Evolutionary conservation across 2,329 filamentous ascomycete genomes (phyloP).

Genomic region (Setomelanomma holmii): DNA sequence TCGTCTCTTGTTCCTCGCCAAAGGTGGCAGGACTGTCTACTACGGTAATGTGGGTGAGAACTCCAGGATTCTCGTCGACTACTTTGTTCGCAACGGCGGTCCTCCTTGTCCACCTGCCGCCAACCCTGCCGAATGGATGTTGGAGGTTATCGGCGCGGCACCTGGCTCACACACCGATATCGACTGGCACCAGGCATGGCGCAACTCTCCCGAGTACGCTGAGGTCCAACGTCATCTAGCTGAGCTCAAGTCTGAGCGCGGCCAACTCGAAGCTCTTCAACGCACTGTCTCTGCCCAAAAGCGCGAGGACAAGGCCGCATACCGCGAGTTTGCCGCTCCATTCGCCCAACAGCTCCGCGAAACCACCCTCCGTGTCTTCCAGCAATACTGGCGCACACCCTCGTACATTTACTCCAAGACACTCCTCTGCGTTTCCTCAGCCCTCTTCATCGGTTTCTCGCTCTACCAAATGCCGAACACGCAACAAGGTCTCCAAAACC

Average conservation of each 20-base stretch:
- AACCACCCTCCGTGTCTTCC: conserved; percentile 77
- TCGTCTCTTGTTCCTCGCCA: conserved; percentile 77
- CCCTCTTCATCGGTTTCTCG: conserved; percentile 83
- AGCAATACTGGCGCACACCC: conserved; percentile 91
- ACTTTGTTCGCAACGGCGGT: conserved; percentile 78
- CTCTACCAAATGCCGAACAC: conserved; percentile 76
- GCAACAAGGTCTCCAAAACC: conserved; percentile 81
- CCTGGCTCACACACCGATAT: conserved; percentile 58
- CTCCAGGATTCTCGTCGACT: conserved; percentile 70
- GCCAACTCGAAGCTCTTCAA: conserved; percentile 38
- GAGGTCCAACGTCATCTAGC: conserved; percentile 56
- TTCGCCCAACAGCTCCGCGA: conserved; percentile 71
- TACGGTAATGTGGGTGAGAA: conserved; percentile 80
- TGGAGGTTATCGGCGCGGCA: conserved; percentile 62
- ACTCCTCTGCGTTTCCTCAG: conserved; percentile 68
- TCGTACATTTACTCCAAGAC: conserved; percentile 87
- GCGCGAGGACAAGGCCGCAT: conserved; percentile 61
- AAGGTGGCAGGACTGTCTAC: conserved; percentile 80
- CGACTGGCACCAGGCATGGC: conserved; percentile 60
- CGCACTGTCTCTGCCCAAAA: conserved; percentile 51
- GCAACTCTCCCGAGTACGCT: conserved; percentile 55
- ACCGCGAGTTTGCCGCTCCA: conserved; percentile 81
- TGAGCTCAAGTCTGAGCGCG: conserved; percentile 52
- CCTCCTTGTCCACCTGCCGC: conserved; percentile 69
- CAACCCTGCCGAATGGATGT: conserved; percentile 86